phyloP scores from a whole-genome alignment of 202 grass and related monocot genomes.

The Zoysia matrella region DNA sequence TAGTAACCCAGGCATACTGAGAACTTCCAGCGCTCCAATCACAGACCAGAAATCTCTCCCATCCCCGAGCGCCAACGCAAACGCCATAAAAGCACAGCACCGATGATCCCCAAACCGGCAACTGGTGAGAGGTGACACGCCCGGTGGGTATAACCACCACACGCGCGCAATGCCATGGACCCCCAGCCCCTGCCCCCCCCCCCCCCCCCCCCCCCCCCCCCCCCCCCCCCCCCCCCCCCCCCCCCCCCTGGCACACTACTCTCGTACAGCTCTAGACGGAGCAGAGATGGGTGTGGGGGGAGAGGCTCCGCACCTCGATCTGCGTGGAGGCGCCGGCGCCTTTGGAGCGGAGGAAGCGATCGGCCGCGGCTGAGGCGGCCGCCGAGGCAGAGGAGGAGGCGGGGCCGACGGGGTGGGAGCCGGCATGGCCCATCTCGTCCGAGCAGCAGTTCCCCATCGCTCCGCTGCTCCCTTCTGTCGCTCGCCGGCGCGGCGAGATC shows the following conservation, averaged over 20 bases:
- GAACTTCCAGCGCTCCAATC: conserved; percentile 10
- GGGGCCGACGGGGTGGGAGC: conserved; percentile 54
- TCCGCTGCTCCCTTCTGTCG: background rate
- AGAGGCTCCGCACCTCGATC: conserved; percentile 79
- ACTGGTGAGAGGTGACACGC: background rate
- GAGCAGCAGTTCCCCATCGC: conserved; percentile 95
- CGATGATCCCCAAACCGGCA: conserved; percentile 11
- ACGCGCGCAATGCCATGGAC: conserved; percentile 22
- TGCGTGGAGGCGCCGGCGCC: conserved; percentile 74
- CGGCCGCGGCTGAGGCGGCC: conserved; percentile 54
- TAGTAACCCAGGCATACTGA: conserved; percentile 3
- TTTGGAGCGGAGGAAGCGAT: conserved; percentile 81
- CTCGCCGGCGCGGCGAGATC: conserved; percentile 36
- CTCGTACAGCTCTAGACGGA: conserved; percentile 9
- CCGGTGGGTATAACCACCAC: background rate
- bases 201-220: no score
- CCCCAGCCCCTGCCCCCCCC: no score
- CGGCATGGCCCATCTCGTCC: conserved; percentile 56
- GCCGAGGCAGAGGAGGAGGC: conserved; percentile 39
- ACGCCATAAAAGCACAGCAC: background rate
- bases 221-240: no score
- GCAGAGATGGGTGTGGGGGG: background rate
- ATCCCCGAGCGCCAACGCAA: background rate
- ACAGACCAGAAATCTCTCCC: background rate
- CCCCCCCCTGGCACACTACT: background rate